These are phyloP conservation scores for Mortierella sp. DNA, from an alignment of 371 early-diverging fungal species.

Conservation along the genomic window DNA sequence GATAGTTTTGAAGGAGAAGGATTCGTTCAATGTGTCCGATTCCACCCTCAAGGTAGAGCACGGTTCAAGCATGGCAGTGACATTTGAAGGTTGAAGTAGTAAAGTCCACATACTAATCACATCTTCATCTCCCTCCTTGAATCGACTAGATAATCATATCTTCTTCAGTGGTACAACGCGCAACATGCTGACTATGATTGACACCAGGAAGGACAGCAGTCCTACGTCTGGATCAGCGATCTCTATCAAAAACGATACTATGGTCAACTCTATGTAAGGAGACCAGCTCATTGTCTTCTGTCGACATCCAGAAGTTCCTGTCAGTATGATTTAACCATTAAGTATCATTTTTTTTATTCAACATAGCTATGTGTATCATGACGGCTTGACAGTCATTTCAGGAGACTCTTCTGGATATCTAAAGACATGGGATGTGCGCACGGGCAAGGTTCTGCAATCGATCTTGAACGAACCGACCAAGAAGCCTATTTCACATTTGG, in stretches of 20 bases:
- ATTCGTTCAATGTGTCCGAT: slow-evolving; percentile 90
- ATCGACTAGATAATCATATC: slow-evolving; percentile 71
- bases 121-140: neutral
- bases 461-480: slow-evolving; percentile 75
- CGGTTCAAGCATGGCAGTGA: neutral
- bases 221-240: slow-evolving; percentile 58
- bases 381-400: slow-evolving; percentile 82
- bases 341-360: neutral
- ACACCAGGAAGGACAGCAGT: slow-evolving; percentile 66
- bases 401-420: slow-evolving; percentile 86
- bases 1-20: slow-evolving; percentile 84
- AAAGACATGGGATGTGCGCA: slow-evolving; percentile 89
- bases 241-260: slow-evolving; percentile 77
- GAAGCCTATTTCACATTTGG: slow-evolving; percentile 87
- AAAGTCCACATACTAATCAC: neutral
- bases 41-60: slow-evolving; percentile 77
- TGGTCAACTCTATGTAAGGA: slow-evolving; percentile 84
- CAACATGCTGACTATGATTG: slow-evolving; percentile 80
- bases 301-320: neutral
- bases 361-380: slow-evolving; percentile 72
- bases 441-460: slow-evolving; percentile 64
- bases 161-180: slow-evolving; percentile 88
- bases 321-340: neutral
- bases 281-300: neutral
- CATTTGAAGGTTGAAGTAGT: neutral